These are phyloP conservation scores for Zygoascus biomembranicola DNA, from an alignment of 805 yeast genomes.

Conservation along the genomic window DNA sequence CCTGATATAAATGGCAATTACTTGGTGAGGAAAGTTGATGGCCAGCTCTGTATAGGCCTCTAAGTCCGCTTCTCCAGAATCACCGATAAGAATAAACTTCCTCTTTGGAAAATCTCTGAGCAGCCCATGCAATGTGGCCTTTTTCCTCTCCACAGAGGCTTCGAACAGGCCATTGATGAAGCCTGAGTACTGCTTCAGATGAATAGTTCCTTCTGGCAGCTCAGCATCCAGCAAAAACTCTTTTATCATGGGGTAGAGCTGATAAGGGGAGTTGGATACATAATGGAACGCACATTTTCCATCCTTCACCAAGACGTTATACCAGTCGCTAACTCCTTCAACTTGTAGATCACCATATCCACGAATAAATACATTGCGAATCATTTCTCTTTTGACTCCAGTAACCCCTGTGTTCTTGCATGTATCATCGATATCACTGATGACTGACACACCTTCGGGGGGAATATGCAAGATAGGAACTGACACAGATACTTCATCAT, in stretches of 20 bases:
- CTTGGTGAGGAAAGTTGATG: slow-evolving; percentile 47
- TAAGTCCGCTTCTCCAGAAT: slow-evolving; percentile 90
- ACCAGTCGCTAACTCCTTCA: slow-evolving; percentile 71
- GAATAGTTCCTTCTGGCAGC: slow-evolving; percentile 76
- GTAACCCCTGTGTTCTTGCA: slow-evolving; percentile 83
- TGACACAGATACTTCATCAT: not conserved
- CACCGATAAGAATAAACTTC: slow-evolving; percentile 81
- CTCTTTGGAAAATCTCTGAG: slow-evolving; percentile 67
- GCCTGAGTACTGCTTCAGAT: slow-evolving; percentile 80
- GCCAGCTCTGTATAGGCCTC: slow-evolving; percentile 83
- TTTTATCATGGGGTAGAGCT: slow-evolving; percentile 53
- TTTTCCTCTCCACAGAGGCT: slow-evolving; percentile 77
- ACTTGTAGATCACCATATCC: slow-evolving; percentile 61
- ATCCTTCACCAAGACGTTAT: slow-evolving; percentile 37
- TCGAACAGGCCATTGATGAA: slow-evolving; percentile 75
- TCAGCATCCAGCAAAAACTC: slow-evolving; percentile 47
- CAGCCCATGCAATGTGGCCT: slow-evolving; percentile 52
- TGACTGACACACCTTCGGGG: slow-evolving; percentile 53
- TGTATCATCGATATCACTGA: slow-evolving; percentile 93
- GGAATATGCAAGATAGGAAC: not conserved
- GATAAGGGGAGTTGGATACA: slow-evolving; percentile 95
- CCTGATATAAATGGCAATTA: slow-evolving; percentile 71
- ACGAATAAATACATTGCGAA: slow-evolving; percentile 67
- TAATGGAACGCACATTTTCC: slow-evolving; percentile 67
- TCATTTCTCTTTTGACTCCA: slow-evolving; percentile 76